Base-by-base conservation (phyloP, 2,329 filamentous ascomycete genomes). In the Pyrenochaeta sp. region DNA sequence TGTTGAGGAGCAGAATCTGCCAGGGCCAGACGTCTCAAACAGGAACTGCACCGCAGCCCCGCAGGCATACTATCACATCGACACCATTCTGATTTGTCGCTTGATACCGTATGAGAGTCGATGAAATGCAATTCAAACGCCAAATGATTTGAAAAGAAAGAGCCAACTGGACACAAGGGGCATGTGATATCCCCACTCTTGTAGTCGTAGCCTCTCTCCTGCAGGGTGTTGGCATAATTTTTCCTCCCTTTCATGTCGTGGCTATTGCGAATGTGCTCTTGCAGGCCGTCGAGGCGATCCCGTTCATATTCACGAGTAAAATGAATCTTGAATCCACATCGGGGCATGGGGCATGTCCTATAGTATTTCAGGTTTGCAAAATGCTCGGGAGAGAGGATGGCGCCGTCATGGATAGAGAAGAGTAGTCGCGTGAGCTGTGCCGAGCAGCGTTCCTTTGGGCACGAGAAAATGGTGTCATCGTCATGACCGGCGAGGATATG, bases 401-500 rank as follows among this genome's bases (percentile, higher is more conserved):
- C 6, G 21, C 31, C 21, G 4, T 21, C 14, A 20, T 58, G 52
- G 1, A 48, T 10, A 1, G 31, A 21, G 11, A 46, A 26, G 0
- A 45, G 4, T 22, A 51, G 47, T 26, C 40, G 26, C 2, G 36
- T 29, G 3, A 51, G 13, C 4, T 7, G 3, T 1, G 2, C 17
- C 1, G 5, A 1, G 27, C 53, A 56, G 3, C 7, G 2, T 6
- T 29, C 8, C 10, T n/a, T 11, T 10, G 17, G 8, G 17, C 55
- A 59, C 2, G 17, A 3, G 29, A 53, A 50, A 2, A 42, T 11
- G 1, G 37, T 32, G 3, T 55, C 48, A 2, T 32, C 17, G 7
- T 55, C 46, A 34, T 57, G 53, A 6, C 53, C 55, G 1, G 28
- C 27, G 9, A 52, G 29, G 3, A 57, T 41, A 15, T 59, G 55